Conservation (phyloP, 2,329 filamentous ascomycete genomes). For the Arthroderma sp. region DNA sequence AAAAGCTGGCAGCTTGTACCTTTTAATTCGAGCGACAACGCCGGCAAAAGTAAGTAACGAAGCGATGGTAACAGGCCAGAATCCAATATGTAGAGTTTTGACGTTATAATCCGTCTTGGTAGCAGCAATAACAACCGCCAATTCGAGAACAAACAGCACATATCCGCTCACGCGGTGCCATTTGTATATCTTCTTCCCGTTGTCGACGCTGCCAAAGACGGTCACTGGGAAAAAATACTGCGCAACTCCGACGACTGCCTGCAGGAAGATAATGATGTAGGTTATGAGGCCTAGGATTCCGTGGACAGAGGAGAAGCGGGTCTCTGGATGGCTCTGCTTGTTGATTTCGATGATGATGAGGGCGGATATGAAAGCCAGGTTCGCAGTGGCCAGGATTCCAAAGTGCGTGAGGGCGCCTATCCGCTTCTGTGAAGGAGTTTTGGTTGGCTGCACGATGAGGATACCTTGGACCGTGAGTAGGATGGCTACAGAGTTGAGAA, state of each 20-base stretch:
- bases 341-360: slow-evolving; percentile 50
- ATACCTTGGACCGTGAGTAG: slow-evolving; percentile 67
- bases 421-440: slow-evolving; percentile 61
- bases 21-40: slow-evolving; percentile 65
- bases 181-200: slow-evolving; percentile 76
- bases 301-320: slow-evolving; percentile 61
- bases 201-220: slow-evolving; percentile 65
- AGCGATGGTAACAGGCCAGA: slow-evolving; percentile 63
- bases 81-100: slow-evolving; percentile 55
- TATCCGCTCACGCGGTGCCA: slow-evolving; percentile 78
- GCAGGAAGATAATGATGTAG: slow-evolving; percentile 56
- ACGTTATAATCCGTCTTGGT: slow-evolving; percentile 64
- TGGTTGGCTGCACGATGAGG: slow-evolving; percentile 77
- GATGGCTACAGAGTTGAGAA: slow-evolving; percentile 52
- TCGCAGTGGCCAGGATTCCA: slow-evolving; percentile 49
- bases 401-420: slow-evolving; percentile 54
- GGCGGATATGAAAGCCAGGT: slow-evolving; percentile 29
- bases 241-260: slow-evolving; percentile 68
- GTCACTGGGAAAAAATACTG: slow-evolving; percentile 60
- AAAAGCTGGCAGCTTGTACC: slow-evolving; percentile 52
- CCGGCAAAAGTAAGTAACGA: slow-evolving; percentile 57
- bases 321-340: slow-evolving; percentile 55
- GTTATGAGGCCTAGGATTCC: slow-evolving; percentile 71
- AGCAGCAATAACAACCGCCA: slow-evolving; percentile 63
- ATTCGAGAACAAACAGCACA: slow-evolving; percentile 53